phyloP scores from a whole-genome alignment of 306 rosid genomes.

The Ziziphus jujuba region DNA sequence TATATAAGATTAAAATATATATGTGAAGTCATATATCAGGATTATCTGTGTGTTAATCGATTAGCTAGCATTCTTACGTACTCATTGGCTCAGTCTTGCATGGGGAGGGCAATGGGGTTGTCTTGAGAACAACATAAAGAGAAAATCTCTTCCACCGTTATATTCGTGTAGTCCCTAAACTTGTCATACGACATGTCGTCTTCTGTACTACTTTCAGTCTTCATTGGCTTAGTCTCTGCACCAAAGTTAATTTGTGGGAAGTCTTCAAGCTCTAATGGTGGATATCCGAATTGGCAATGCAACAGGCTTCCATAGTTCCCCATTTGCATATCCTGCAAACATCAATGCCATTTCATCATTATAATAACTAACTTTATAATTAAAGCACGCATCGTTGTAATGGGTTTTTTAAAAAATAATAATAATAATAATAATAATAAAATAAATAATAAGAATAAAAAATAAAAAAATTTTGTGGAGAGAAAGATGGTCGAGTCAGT shows the following conservation, averaged over 20 bases:
- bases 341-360: conserved; percentile 5
- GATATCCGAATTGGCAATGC: conserved; percentile 56
- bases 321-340: conserved; percentile 55
- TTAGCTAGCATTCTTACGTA: background rate
- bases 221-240: conserved; percentile 51
- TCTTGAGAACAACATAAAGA: conserved; percentile 67
- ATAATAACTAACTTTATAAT: conserved; percentile 4
- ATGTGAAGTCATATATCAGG: conserved; percentile 7
- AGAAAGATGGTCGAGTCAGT: conserved; percentile 66
- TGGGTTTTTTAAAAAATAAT: too few relatives aligned
- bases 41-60: conserved; percentile 26
- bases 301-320: conserved; percentile 34
- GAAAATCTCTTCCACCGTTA: conserved; percentile 81
- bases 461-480: conserved; percentile 25
- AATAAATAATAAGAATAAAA: too few relatives aligned
- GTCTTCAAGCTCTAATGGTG: conserved; percentile 78
- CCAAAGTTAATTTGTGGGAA: conserved; percentile 58
- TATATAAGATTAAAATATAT: conserved; percentile 20
- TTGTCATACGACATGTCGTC: conserved; percentile 58
- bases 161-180: conserved; percentile 57
- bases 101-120: conserved; percentile 45
- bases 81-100: conserved; percentile 33
- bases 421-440: too few relatives aligned
- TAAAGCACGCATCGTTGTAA: too few relatives aligned
- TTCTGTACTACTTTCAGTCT: conserved; percentile 44